These are phyloP conservation scores for Proliferodiscus dingleyae DNA, from an alignment of 2,329 filamentous ascomycete species.

Conservation along the genomic window DNA sequence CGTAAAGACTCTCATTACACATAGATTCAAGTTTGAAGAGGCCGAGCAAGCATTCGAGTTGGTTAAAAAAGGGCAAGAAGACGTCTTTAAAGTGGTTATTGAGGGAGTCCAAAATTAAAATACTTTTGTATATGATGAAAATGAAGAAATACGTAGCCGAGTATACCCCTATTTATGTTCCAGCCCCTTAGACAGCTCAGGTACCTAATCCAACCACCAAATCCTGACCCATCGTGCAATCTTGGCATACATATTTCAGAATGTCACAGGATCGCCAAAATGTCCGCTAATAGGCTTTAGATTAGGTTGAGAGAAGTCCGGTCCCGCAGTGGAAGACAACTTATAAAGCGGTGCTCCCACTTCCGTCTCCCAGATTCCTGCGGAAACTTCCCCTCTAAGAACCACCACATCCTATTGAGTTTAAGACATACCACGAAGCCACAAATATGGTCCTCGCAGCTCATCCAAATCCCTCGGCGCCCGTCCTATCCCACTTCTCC, in stretches of 20 bases:
- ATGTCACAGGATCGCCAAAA: slow-evolving; percentile 1
- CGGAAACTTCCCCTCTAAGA: neutral
- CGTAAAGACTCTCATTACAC: slow-evolving; percentile 33
- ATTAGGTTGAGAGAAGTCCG: slow-evolving; percentile 9
- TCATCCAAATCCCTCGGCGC: slow-evolving; percentile 3
- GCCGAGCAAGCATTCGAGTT: slow-evolving; percentile 45
- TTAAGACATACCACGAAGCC: too few species aligned
- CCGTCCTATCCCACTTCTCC: slow-evolving; percentile 25
- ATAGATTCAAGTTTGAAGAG: slow-evolving; percentile 40
- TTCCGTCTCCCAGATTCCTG: neutral
- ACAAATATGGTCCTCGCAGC: slow-evolving; percentile 6
- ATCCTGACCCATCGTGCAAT: neutral
- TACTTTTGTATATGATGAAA: neutral
- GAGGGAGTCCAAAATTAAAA: slow-evolving; percentile 30
- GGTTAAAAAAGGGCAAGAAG: slow-evolving; percentile 35
- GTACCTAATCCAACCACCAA: neutral
- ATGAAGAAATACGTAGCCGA: neutral
- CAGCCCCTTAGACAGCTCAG: neutral
- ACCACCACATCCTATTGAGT: too few species aligned
- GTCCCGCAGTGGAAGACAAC: neutral
- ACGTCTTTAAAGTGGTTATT: slow-evolving; percentile 41
- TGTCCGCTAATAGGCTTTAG: slow-evolving; percentile 1
- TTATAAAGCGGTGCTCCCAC: neutral
- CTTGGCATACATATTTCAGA: neutral
- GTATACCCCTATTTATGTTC: neutral